Conservation (phyloP, 192 early-diverging fungal species). For the Mortierella hygrophila region DNA sequence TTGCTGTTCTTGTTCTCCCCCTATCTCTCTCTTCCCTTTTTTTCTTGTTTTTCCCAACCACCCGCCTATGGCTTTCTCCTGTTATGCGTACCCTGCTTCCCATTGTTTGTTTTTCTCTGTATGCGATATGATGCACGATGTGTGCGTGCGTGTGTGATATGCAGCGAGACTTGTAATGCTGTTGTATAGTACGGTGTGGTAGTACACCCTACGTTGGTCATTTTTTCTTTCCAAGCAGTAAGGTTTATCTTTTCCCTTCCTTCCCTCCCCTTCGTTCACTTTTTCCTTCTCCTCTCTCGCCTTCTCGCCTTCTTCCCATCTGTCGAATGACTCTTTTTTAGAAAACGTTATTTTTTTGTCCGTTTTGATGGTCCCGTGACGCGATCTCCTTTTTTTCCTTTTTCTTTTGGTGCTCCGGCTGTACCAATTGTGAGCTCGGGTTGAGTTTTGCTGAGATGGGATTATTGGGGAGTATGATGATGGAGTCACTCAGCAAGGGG, state of each 20-base stretch:
- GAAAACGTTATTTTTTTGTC: not conserved
- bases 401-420: not conserved
- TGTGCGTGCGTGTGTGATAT: conserved; percentile 5
- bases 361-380: not conserved
- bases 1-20: not conserved
- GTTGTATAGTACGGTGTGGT: not conserved
- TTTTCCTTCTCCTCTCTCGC: not conserved
- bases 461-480: not conserved
- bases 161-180: not conserved
- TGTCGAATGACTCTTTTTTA: conserved; percentile 1
- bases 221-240: not conserved
- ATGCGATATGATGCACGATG: conserved; percentile 3
- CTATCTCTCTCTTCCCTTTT: too few relatives aligned
- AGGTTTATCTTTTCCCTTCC: not conserved
- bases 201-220: not conserved
- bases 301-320: conserved; percentile 5
- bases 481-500: not conserved
- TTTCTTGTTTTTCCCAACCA: not conserved
- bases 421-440: not conserved
- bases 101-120: not conserved
- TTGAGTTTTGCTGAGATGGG: not conserved
- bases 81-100: not conserved
- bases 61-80: not conserved
- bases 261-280: not conserved
- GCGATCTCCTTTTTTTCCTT: not conserved